phyloP scores from a whole-genome alignment of 2,329 filamentous ascomycete genomes.

The Talaromyces sp. region DNA sequence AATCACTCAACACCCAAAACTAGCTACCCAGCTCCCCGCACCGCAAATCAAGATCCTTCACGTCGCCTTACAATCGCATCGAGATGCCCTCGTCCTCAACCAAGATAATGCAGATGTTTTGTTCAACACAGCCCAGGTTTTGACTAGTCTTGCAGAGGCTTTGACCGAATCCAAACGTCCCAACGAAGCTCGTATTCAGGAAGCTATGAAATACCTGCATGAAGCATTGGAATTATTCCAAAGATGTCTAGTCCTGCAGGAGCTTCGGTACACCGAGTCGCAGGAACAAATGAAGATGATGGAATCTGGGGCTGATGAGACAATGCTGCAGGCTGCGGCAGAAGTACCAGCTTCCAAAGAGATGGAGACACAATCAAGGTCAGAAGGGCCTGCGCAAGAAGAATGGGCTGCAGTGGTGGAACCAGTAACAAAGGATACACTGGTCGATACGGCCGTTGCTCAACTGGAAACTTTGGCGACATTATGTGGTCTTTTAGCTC shows the following conservation, averaged over 20 bases:
- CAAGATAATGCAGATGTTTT: conserved; percentile 61
- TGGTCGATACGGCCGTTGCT: conserved; percentile 64
- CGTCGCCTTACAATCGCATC: conserved; percentile 59
- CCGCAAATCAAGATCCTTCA: conserved; percentile 52
- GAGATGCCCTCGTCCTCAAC: conserved; percentile 55
- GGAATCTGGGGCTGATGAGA: conserved; percentile 23
- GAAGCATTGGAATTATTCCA: conserved; percentile 59
- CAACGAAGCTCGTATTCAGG: conserved; percentile 36
- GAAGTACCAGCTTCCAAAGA: neutral
- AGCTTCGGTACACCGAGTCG: conserved; percentile 44
- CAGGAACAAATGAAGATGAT: conserved; percentile 40
- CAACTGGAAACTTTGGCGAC: conserved; percentile 54
- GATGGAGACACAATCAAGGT: conserved; percentile 18
- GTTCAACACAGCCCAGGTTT: conserved; percentile 67
- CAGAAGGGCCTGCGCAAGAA: conserved; percentile 41
- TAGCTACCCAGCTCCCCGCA: conserved; percentile 55
- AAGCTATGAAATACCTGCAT: conserved; percentile 52
- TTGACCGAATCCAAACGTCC: conserved; percentile 50
- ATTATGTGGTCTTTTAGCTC: conserved; percentile 47
- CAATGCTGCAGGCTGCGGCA: neutral
- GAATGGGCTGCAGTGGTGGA: conserved; percentile 65
- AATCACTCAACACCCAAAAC: conserved; percentile 60
- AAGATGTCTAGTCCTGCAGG: conserved; percentile 51
- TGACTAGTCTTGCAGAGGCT: conserved; percentile 61
- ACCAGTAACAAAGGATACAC: conserved; percentile 57